A percentile compares a stretch with the other conserved stretches of the same genome.
phyloP scores from a whole-genome alignment of 352 stramenopile genomes.

The Phytophthora cryptogea region DNA sequence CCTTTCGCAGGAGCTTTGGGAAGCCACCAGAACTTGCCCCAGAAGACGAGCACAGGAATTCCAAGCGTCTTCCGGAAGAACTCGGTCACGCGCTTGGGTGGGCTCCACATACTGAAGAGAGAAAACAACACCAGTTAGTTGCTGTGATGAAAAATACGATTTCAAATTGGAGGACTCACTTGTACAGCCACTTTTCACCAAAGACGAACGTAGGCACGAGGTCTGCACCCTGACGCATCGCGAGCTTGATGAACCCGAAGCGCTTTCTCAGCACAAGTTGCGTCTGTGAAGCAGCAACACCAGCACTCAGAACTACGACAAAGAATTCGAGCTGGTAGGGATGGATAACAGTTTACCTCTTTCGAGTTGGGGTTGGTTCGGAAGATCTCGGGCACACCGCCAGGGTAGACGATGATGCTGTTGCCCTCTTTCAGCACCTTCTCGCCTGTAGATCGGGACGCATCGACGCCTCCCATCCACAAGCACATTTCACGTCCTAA shows the following conservation, averaged over 20 bases:
- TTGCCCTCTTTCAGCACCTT: slow-evolving; percentile 40
- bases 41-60: slow-evolving; percentile 74
- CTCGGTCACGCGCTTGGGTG: slow-evolving; percentile 43
- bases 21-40: slow-evolving; percentile 76
- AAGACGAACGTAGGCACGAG: slow-evolving; percentile 57
- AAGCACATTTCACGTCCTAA: slow-evolving; percentile 54
- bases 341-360: slow-evolving; percentile 27
- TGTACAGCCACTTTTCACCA: slow-evolving; percentile 63
- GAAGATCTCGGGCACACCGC: slow-evolving; percentile 50
- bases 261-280: slow-evolving; percentile 47
- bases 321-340: not conserved
- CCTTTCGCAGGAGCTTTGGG: slow-evolving; percentile 44
- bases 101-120: slow-evolving; percentile 54
- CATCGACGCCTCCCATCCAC: slow-evolving; percentile 49
- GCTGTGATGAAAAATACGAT: not conserved
- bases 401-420: slow-evolving; percentile 51
- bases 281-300: slow-evolving; percentile 16
- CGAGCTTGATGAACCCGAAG: slow-evolving; percentile 52
- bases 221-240: slow-evolving; percentile 46
- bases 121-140: not conserved
- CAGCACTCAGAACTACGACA: not conserved
- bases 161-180: slow-evolving; percentile 22
- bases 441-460: slow-evolving; percentile 35
- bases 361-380: slow-evolving; percentile 49
- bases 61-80: slow-evolving; percentile 62